phyloP scores from a whole-genome alignment of 2,329 filamentous ascomycete species.

The Tolypocladium album region DNA sequence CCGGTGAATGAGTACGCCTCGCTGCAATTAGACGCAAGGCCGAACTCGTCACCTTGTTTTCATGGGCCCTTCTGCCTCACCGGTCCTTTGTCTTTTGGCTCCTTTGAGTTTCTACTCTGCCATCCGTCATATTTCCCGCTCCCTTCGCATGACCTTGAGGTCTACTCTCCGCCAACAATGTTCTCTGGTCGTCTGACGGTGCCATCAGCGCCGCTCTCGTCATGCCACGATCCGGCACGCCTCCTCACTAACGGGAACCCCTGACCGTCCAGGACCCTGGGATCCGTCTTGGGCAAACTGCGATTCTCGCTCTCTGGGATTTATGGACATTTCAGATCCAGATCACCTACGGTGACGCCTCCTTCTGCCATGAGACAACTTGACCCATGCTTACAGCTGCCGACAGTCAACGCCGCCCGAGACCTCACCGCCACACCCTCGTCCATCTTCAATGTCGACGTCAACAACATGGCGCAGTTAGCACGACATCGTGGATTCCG shows the following conservation, averaged over 20 bases:
- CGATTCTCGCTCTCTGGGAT: neutral
- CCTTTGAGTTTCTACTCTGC: neutral
- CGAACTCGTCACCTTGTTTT: neutral
- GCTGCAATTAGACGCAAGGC: neutral
- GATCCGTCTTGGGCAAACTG: neutral
- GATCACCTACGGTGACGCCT: neutral
- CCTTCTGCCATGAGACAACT: neutral
- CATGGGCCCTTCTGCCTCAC: neutral
- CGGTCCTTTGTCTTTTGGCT: neutral
- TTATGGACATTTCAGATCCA: no score
- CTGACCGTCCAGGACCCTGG: neutral
- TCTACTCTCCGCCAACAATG: neutral
- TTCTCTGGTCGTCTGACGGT: no score
- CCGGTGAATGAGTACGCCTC: neutral
- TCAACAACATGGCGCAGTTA: neutral
- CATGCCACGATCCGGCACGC: neutral
- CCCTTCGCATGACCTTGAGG: neutral
- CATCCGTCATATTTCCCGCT: neutral
- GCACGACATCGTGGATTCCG: neutral
- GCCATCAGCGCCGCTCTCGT: neutral
- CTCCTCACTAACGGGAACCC: neutral
- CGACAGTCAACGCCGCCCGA: neutral
- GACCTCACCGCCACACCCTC: neutral
- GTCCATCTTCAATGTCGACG: neutral
- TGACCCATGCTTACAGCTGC: neutral